Conservation (phyloP, 192 early-diverging fungal species). For the Irineochytrium annulatum region DNA sequence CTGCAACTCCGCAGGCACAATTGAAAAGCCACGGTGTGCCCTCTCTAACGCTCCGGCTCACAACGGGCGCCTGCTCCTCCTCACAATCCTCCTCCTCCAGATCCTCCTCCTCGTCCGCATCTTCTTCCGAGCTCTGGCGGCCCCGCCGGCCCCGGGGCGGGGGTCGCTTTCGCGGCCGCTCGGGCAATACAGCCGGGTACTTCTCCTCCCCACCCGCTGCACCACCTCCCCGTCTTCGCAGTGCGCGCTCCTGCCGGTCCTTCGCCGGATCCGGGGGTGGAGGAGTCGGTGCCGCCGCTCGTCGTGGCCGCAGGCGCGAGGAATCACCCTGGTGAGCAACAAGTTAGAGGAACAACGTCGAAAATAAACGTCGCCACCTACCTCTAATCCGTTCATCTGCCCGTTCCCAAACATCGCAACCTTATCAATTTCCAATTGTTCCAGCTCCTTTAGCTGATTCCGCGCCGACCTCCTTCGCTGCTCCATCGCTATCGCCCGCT, state of each 20-base stretch:
- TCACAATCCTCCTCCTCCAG: conserved; percentile 21
- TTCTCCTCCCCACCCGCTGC: no score
- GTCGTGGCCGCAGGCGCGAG: background rate
- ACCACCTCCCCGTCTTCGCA: background rate
- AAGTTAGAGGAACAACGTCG: background rate
- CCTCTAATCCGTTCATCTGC: background rate
- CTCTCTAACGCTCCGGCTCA: conserved; percentile 4
- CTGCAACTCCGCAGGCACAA: conserved; percentile 44
- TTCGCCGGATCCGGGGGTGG: background rate
- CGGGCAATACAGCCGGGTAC: no score
- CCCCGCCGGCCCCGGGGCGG: background rate
- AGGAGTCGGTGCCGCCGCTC: background rate
- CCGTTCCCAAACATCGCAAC: background rate
- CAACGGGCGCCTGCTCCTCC: conserved; percentile 27
- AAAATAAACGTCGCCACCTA: background rate
- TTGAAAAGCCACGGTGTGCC: conserved; percentile 39
- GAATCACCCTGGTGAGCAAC: background rate
- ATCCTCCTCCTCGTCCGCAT: conserved; percentile 9
- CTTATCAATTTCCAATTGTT: background rate
- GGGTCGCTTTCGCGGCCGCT: no score
- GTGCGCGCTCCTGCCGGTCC: background rate
- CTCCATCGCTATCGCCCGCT: no score
- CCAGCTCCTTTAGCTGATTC: conserved; percentile 48
- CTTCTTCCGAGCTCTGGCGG: background rate
- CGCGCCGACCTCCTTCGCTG: conserved; percentile 63